Percentiles rank a stretch among this genome's conserved stretches.
Conservation (phyloP, 176 grass and related monocot species). For the Carex kokanica region DNA sequence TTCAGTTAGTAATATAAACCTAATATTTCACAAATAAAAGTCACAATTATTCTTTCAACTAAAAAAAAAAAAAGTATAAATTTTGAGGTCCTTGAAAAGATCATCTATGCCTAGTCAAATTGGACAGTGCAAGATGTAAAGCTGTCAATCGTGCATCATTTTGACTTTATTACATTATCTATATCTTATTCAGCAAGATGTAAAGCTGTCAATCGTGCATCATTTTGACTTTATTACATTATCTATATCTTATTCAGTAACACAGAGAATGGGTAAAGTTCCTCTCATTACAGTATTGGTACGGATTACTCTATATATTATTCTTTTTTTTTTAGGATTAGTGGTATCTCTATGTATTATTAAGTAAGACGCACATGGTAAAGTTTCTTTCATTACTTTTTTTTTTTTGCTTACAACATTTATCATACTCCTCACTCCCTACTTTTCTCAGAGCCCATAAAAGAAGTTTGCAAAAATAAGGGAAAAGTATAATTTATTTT, state of each 20-base stretch:
- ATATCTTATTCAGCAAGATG: background rate
- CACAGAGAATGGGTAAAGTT: background rate
- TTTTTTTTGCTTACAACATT: too few relatives aligned
- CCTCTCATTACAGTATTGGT: background rate
- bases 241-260: background rate
- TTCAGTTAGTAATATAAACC: conserved; percentile 18
- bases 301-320: background rate
- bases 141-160: background rate
- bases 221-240: background rate
- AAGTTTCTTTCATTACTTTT: background rate
- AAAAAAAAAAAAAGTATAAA: background rate
- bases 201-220: background rate
- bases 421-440: too few relatives aligned
- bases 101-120: background rate
- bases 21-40: background rate
- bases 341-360: too few relatives aligned
- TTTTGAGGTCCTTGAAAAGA: background rate
- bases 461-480: too few relatives aligned
- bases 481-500: background rate
- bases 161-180: background rate
- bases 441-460: too few relatives aligned
- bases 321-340: background rate
- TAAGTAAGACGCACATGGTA: background rate
- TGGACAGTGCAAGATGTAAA: background rate
- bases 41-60: conserved; percentile 3